Conservation (phyloP, 495 filamentous ascomycete genomes). For the Penicillium chermesinum region DNA sequence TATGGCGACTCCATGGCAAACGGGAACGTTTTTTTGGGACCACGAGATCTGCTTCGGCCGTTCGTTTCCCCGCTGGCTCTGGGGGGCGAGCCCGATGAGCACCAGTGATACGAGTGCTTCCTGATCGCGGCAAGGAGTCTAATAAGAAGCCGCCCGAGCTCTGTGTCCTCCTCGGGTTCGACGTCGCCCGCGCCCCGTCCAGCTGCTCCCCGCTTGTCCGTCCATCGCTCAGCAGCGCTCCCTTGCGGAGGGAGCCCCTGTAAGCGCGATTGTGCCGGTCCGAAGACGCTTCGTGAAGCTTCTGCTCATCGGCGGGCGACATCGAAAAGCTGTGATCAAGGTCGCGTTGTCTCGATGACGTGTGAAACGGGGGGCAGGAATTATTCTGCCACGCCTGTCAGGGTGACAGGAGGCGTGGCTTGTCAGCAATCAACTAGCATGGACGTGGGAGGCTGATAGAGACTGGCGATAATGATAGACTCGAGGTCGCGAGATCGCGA, state of each 20-base stretch:
- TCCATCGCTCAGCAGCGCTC: constrained; percentile 28
- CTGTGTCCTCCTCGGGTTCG: constrained; percentile 27
- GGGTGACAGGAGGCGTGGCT: constrained; percentile 20
- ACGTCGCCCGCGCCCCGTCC: constrained; percentile 28
- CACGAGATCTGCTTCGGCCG: constrained; percentile 28
- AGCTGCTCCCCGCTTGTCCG: constrained; percentile 33
- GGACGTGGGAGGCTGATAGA: constrained; percentile 5
- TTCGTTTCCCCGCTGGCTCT: constrained; percentile 30
- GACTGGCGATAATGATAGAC: not conserved
- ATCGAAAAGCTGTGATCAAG: constrained; percentile 13
- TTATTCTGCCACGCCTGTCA: constrained; percentile 21
- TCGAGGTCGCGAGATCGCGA: not conserved
- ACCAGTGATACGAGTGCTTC: constrained; percentile 19
- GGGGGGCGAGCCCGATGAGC: constrained; percentile 24
- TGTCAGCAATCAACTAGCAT: constrained; percentile 17
- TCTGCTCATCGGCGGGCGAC: constrained; percentile 14
- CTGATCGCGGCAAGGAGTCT: constrained; percentile 35
- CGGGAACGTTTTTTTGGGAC: constrained; percentile 37
- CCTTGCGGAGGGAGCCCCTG: constrained; percentile 14
- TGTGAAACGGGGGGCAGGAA: constrained; percentile 12
- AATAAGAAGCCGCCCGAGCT: constrained; percentile 45
- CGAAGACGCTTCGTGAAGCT: constrained; percentile 3
- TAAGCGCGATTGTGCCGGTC: constrained; percentile 10
- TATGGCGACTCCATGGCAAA: constrained; percentile 36
- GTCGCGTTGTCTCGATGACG: constrained; percentile 25